These are phyloP conservation scores for Ustilago curta DNA, from an alignment of 1,284 basidiomycete species.

Conservation along the genomic window DNA sequence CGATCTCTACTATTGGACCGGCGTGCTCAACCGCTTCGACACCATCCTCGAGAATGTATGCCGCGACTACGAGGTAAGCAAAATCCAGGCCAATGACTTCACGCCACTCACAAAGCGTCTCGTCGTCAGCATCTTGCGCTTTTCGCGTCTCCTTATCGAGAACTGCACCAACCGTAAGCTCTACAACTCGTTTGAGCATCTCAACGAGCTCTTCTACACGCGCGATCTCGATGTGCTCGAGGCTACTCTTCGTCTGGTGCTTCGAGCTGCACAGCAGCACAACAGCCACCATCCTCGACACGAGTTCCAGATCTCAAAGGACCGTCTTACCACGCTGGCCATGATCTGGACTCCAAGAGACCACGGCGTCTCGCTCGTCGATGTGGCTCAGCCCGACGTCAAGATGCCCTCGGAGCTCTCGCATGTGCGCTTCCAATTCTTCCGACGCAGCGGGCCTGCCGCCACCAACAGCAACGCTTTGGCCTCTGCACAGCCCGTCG, in stretches of 20 bases:
- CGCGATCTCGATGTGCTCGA: conserved; percentile 90
- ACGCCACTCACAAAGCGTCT: conserved; percentile 80
- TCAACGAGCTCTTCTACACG: conserved; percentile 87
- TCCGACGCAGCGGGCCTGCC: conserved; percentile 58
- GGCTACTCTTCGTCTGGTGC: conserved; percentile 83
- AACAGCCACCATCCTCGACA: conserved; percentile 71
- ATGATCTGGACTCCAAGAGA: conserved; percentile 64
- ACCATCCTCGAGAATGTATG: conserved; percentile 84
- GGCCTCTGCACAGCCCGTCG: conserved; percentile 19
- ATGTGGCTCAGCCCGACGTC: conserved; percentile 67
- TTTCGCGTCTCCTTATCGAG: conserved; percentile 89
- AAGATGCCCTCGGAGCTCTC: conserved; percentile 65
- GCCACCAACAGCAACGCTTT: conserved; percentile 10
- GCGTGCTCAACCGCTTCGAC: conserved; percentile 95
- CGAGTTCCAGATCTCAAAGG: conserved; percentile 58
- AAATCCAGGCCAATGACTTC: conserved; percentile 79
- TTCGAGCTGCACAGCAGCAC: conserved; percentile 94
- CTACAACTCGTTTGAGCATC: conserved; percentile 95
- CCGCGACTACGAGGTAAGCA: conserved; percentile 76
- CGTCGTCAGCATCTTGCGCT: conserved; percentile 84
- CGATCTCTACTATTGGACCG: conserved; percentile 96
- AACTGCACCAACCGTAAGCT: conserved; percentile 98
- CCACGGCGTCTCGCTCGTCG: conserved; percentile 70
- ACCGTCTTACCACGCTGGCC: conserved; percentile 61
- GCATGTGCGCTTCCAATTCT: conserved; percentile 71